Base-by-base conservation (phyloP, 768 basidiomycete species). In the Lactifluus volemus region DNA sequence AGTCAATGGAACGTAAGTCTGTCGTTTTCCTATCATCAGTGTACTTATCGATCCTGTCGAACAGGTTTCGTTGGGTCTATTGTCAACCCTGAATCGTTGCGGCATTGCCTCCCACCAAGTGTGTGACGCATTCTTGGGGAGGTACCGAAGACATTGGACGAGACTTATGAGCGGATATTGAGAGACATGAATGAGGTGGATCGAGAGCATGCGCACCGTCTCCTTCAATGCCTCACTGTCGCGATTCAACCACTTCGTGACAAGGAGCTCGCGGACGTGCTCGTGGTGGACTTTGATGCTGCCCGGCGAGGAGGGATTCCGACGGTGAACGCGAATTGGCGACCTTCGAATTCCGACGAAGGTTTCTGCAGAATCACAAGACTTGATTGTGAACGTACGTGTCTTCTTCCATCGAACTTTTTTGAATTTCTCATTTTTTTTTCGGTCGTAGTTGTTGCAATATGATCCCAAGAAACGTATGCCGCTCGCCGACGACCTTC, bases 371-470 rank as follows among this genome's bases (percentile, higher is more conserved):
- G 79, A 81, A 55, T 79, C 78, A 1, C 74, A 71, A 42, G 76
- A 79, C 62, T 66, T 81, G 3, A 82, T 81, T 53, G 69, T 69
- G n/a, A 77, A 72, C 66, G 79, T 77, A 36, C 32, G 62, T 58
- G 6, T 10, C 6, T 38, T 38, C 8, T 9, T 9, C 36, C 36
- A 5, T 38, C 11, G 36, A 38, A 8, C 6, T 2, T 8, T 2
- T 38, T 2, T 38, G 36, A 38, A n/a, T n/a, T n/a, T n/a, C n/a
- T n/a, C n/a, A n/a, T n/a, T n/a, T n/a, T n/a, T n/a, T n/a, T 38
- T 10, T 11, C 32, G n/a, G 29, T 65, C 15, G 34, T 65, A 98
- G 96, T 82, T 98, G 15, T 81, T 98, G 14, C 86, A 83, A 71
- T 84, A 71, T 63, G 58, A 67, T 11, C 59, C 80, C 0, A 72